phyloP scores from a whole-genome alignment of 495 filamentous ascomycete species.

The Hypoxylon fuscum region DNA sequence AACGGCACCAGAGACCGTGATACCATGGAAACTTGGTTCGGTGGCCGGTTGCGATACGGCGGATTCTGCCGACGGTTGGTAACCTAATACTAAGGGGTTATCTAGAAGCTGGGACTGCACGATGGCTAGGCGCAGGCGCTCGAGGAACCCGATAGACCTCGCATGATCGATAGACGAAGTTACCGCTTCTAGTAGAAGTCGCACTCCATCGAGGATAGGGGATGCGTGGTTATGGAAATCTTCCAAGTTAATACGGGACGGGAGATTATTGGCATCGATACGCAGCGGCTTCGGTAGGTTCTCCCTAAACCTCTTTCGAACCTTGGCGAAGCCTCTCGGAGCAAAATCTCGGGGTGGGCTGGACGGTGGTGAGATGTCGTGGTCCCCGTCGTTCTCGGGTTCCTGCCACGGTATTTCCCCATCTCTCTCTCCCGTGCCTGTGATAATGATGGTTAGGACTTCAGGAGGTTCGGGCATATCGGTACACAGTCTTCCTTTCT shows the following conservation, averaged over 20 bases:
- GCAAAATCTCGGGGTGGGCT: slow-evolving; percentile 71
- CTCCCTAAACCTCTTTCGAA: slow-evolving; percentile 72
- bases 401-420: slow-evolving; percentile 50
- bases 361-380: slow-evolving; percentile 54
- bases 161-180: slow-evolving; percentile 81
- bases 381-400: slow-evolving; percentile 52
- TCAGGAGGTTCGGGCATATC: slow-evolving; percentile 53
- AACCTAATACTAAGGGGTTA: slow-evolving; percentile 42
- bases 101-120: slow-evolving; percentile 88
- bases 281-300: slow-evolving; percentile 70
- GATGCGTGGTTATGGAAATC: slow-evolving; percentile 37
- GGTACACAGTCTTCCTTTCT: no score
- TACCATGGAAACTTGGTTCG: slow-evolving; percentile 40
- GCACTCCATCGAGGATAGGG: slow-evolving; percentile 36
- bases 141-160: slow-evolving; percentile 88
- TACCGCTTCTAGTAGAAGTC: slow-evolving; percentile 59
- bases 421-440: slow-evolving; percentile 52
- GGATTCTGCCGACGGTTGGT: slow-evolving; percentile 36
- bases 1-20: slow-evolving; percentile 53
- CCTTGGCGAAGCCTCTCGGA: slow-evolving; percentile 73
- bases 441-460: slow-evolving; percentile 43
- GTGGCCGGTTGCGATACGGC: slow-evolving; percentile 24
- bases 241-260: slow-evolving; percentile 29
- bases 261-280: slow-evolving; percentile 57
- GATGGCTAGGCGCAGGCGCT: slow-evolving; percentile 95